Percentiles rank a stretch among this genome's conserved stretches.
Evolutionary conservation across 2,329 filamentous ascomycete genomes (phyloP).

Genomic region (Waltergamsia citrina): DNA sequence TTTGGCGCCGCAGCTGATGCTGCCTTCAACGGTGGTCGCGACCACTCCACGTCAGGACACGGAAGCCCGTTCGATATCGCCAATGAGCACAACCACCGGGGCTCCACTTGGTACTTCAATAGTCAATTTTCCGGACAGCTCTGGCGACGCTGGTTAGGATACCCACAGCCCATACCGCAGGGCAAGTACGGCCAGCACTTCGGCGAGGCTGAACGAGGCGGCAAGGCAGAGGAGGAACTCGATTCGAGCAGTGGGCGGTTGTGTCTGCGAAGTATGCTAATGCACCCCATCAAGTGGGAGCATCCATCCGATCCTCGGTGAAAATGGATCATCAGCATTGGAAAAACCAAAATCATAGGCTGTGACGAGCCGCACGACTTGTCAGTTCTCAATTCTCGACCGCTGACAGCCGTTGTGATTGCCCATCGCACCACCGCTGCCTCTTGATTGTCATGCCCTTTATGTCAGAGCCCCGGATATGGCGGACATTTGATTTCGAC

Average conservation of each 20-base stretch:
- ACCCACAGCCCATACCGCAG: constrained; percentile 41
- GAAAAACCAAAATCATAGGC: background rate
- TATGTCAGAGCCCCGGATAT: too few relatives aligned
- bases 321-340: too few relatives aligned
- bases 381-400: too few relatives aligned
- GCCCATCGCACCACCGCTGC: too few relatives aligned
- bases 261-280: constrained; percentile 69
- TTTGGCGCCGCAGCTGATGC: constrained; percentile 52
- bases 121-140: constrained; percentile 67
- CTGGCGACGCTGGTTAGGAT: constrained; percentile 70
- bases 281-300: constrained; percentile 73
- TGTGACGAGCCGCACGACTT: too few relatives aligned
- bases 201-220: constrained; percentile 39
- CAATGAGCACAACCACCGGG: constrained; percentile 75
- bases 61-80: constrained; percentile 58
- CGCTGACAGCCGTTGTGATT: too few relatives aligned
- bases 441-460: too few relatives aligned
- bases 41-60: constrained; percentile 53
- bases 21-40: constrained; percentile 71
- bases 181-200: constrained; percentile 38
- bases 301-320: constrained; percentile 30
- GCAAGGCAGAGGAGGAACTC: constrained; percentile 39
- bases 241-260: constrained; percentile 49
- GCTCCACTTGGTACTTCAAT: constrained; percentile 80
- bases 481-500: too few relatives aligned